phyloP scores from a whole-genome alignment of 164 flowering plant species.

The Tetracentron sinense region DNA sequence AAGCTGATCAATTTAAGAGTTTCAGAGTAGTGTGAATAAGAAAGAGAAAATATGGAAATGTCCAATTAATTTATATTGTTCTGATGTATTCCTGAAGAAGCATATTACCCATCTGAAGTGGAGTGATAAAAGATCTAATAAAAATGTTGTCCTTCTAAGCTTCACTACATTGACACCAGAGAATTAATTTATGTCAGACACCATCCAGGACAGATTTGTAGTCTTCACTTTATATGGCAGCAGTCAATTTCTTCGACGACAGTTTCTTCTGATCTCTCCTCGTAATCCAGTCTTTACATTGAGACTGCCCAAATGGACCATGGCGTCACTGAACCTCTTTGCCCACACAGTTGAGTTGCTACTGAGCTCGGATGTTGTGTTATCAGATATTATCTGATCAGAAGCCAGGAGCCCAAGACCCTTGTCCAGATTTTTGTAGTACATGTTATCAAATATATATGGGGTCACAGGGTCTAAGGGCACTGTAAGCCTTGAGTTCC shows the following conservation, averaged over 20 bases:
- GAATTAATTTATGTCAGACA: neutral
- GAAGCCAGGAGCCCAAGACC: neutral
- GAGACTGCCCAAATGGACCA: slow-evolving; percentile 7
- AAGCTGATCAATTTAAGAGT: neutral
- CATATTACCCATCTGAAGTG: too few relatives aligned
- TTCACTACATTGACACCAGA: too few relatives aligned
- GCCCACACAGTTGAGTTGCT: slow-evolving; percentile 2
- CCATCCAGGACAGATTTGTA: neutral
- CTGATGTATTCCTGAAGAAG: too few relatives aligned
- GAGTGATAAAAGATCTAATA: neutral
- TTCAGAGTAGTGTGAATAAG: neutral
- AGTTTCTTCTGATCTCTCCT: slow-evolving; percentile 9
- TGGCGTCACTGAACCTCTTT: slow-evolving; percentile 10
- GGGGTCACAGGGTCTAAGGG: slow-evolving; percentile 1
- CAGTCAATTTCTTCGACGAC: slow-evolving; percentile 5
- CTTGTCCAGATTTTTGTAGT: neutral
- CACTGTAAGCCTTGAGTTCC: neutral
- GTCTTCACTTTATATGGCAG: neutral
- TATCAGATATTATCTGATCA: neutral
- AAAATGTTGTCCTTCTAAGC: neutral
- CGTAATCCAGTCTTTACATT: neutral
- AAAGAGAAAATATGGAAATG: too few relatives aligned
- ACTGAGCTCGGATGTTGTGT: neutral
- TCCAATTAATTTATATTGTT: too few relatives aligned
- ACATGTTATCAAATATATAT: slow-evolving; percentile 4